Base-by-base conservation (phyloP, 257 asterid species). In the Scutellaria barbata region DNA sequence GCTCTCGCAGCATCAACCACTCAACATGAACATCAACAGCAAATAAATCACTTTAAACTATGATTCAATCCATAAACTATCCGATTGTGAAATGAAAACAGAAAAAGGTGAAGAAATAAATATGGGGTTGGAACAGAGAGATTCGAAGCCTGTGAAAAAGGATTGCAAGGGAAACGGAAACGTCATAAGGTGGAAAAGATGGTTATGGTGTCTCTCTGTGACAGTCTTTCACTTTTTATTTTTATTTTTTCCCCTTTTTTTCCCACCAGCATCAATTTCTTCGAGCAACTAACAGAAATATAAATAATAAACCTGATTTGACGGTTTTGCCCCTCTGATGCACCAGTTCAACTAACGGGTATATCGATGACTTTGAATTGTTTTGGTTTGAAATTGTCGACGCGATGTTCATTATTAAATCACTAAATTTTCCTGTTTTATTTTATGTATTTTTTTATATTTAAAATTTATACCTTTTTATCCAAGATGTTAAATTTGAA, bases 271-370 rank as follows among this genome's bases (percentile, higher is more conserved):
- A 1, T n/a, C 66, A 17, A 41, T 57, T 22, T n/a, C 70, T 63
- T 75, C 66, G 73, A 78, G 16, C 76, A 71, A 74, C 82, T 33
- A 40, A 61, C 35, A 9, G 67, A 61, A 39, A 8, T 43, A 73
- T 35, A 59, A 59, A 35, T 7, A 0, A 13, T 8, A 7, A 35
- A 18, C 3, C 1, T 16, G 67, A 74, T 14, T 3, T 61, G 51
- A 40, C 67, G 67, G 9, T 40, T 61, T 39, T 39, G 48, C 51
- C 67, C 67, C 35, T 9, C 7, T 40, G 67, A 61, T 40, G 35
- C 37, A 40, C 67, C 67, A 48, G 51, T 61, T 17, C 67, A 61
- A 61, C 87, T 54, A 85, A 81, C 84, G 77, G 73, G 72, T 58
- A 64, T 67, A 16, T 61, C 71, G 20, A 77, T 25, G 74, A 58